Percentiles rank a stretch among this genome's conserved stretches.
Conservation (phyloP, 352 stramenopile genomes). For the Halophytophthora polymorphica region DNA sequence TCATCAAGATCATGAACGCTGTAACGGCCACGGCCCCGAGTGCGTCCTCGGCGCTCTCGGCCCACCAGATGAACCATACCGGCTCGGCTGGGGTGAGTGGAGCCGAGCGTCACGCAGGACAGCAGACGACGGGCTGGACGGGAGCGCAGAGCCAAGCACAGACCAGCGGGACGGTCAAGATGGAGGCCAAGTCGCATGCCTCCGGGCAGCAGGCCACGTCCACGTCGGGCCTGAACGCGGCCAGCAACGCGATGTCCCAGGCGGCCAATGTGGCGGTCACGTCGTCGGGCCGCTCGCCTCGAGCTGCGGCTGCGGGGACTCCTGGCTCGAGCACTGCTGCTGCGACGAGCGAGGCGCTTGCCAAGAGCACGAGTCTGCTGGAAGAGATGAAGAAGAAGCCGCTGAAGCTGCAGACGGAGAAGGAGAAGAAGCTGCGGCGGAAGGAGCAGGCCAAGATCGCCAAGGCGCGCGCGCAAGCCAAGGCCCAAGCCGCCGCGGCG, state of each 20-base stretch:
- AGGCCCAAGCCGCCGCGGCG: slow-evolving; percentile 39
- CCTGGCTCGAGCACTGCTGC: not conserved
- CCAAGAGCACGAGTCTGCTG: slow-evolving; percentile 18
- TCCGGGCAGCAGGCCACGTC: slow-evolving; percentile 1
- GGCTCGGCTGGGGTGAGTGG: slow-evolving; percentile 1
- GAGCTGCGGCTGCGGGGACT: too few species aligned
- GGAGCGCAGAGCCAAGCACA: not conserved
- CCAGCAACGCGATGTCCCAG: not conserved
- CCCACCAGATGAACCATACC: slow-evolving; percentile 29
- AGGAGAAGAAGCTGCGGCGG: slow-evolving; percentile 82
- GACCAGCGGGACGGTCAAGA: slow-evolving; percentile 8
- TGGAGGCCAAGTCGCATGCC: slow-evolving; percentile 4
- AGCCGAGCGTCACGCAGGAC: not conserved
- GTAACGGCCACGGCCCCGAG: slow-evolving; percentile 24
- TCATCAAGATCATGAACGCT: slow-evolving; percentile 90
- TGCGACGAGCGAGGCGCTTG: slow-evolving; percentile 1
- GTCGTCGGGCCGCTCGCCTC: not conserved
- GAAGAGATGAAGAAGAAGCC: slow-evolving; percentile 74
- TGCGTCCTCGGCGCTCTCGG: slow-evolving; percentile 7
- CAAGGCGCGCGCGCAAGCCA: slow-evolving; percentile 72
- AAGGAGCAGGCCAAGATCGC: slow-evolving; percentile 83
- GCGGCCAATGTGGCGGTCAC: slow-evolving; percentile 2
- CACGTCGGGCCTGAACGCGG: not conserved
- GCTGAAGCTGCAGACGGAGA: slow-evolving; percentile 75
- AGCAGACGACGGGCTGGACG: not conserved